Evolutionary conservation across 2,329 filamentous ascomycete species (phyloP).

Genomic region (Didymella sp.): DNA sequence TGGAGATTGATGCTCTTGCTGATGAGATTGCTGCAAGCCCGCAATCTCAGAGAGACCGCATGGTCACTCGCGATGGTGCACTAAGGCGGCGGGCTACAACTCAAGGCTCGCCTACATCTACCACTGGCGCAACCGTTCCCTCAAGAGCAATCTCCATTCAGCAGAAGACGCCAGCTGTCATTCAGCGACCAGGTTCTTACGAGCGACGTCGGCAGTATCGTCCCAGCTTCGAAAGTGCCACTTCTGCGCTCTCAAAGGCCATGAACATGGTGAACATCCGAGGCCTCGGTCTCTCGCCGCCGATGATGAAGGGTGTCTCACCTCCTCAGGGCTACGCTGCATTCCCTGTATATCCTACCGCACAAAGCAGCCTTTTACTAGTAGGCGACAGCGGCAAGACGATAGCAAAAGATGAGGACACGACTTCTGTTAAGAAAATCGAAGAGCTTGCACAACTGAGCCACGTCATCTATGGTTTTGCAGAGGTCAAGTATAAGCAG

Average conservation of each 20-base stretch:
- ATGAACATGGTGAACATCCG: slow-evolving; percentile 89
- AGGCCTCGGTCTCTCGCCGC: slow-evolving; percentile 72
- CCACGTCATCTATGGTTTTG: slow-evolving; percentile 96
- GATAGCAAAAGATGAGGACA: slow-evolving; percentile 75
- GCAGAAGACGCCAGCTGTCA: slow-evolving; percentile 65
- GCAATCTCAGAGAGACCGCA: slow-evolving; percentile 57
- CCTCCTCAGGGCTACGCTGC: slow-evolving; percentile 79
- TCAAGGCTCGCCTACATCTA: slow-evolving; percentile 73
- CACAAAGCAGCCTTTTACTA: slow-evolving; percentile 71
- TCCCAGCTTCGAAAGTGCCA: slow-evolving; percentile 75
- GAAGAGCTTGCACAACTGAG: slow-evolving; percentile 92
- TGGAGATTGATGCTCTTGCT: slow-evolving; percentile 96
- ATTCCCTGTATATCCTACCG: slow-evolving; percentile 83
- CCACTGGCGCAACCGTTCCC: slow-evolving; percentile 72
- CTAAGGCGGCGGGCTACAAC: slow-evolving; percentile 80
- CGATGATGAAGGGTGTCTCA: slow-evolving; percentile 67
- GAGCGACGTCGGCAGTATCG: slow-evolving; percentile 79
- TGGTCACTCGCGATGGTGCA: slow-evolving; percentile 63
- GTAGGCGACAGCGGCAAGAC: slow-evolving; percentile 68
- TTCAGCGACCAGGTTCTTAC: slow-evolving; percentile 80
- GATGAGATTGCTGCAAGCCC: slow-evolving; percentile 91
- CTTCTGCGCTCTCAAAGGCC: slow-evolving; percentile 92
- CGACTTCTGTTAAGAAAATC: slow-evolving; percentile 76
- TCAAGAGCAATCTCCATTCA: slow-evolving; percentile 80
- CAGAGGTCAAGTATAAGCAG: slow-evolving; percentile 98